These are phyloP conservation scores for Albophoma yamanashiensis DNA, from an alignment of 2,329 filamentous ascomycete genomes.

Conservation along the genomic window DNA sequence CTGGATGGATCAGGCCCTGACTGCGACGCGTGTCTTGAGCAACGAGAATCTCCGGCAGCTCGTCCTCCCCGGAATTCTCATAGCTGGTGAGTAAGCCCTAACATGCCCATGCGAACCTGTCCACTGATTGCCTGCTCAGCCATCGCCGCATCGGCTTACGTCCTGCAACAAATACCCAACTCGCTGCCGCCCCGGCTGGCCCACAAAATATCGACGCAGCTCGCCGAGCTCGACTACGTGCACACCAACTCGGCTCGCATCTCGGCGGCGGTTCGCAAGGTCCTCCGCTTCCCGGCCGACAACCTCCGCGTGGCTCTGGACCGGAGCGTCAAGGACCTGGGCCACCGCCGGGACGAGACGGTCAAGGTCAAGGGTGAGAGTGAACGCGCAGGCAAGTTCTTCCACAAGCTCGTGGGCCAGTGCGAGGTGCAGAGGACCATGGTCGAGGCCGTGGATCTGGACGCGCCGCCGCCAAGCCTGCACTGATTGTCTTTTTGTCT, in stretches of 20 bases:
- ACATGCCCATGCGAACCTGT: neutral
- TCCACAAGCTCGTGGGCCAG: conserved; percentile 68
- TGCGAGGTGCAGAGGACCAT: conserved; percentile 39
- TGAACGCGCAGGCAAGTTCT: conserved; percentile 82
- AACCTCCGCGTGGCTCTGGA: conserved; percentile 77
- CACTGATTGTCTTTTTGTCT: conserved; percentile 13
- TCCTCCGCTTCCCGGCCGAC: conserved; percentile 78
- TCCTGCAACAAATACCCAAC: conserved; percentile 77
- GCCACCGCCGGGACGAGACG: conserved; percentile 68
- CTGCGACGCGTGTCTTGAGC: conserved; percentile 69
- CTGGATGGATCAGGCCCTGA: conserved; percentile 82
- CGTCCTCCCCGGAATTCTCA: conserved; percentile 67
- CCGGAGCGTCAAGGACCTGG: conserved; percentile 75
- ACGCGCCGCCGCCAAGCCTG: conserved; percentile 33
- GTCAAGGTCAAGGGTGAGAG: conserved; percentile 73
- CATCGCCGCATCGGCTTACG: conserved; percentile 64
- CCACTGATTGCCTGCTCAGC: conserved; percentile 33
- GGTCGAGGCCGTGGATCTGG: conserved; percentile 44
- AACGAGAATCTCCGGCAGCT: conserved; percentile 71
- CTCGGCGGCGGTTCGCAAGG: conserved; percentile 74
- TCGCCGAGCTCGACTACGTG: conserved; percentile 80
- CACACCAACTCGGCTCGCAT: conserved; percentile 82
- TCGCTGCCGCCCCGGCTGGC: conserved; percentile 80
- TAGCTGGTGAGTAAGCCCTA: conserved; percentile 54
- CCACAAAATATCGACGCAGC: conserved; percentile 71